Evolutionary conservation across 176 grass and related monocot genomes (phyloP), one percentile per base, ranked within the genome.

Genomic region (maize (Zea mays)): DNA sequence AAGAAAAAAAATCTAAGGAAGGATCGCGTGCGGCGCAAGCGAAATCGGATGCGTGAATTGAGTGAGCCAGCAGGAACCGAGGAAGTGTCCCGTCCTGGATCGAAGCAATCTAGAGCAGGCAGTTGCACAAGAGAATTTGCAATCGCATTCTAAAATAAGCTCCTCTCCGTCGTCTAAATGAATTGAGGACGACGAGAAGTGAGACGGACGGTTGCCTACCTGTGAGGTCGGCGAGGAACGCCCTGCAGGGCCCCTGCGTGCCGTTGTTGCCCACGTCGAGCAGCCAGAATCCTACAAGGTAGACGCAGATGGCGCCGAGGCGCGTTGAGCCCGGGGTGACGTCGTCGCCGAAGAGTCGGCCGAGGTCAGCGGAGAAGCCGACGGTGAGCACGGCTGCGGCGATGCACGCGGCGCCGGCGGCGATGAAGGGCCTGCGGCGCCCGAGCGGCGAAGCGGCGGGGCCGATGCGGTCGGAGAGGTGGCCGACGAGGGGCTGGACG

Each of bases 181-280:
- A 61, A 55, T 11, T 3, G 61, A 13, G 12, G 6, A 57, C 8
- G 17, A 10, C 34, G 39, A 48, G 11, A 6, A 4, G 3, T 1
- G 10, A 13, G 14, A 2, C 4, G 27, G 14, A 2, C 4, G 48
- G 7, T 15, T 0, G 41, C 20, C 8, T 10, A 59, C n/a, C 93
- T 10, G 94, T 89, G 86, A 97, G 94, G 82, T 93, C 94, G 3
- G 91, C 94, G 40, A 97, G 82, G 67, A 97, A 83, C 20, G 91
- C 94, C 3, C 91, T 73, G 88, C 91, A 91, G 2, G 91, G 91
- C 3, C 88, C 94, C 86, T 97, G 94, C 7, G 89, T 93, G 11
- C 84, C 78, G 87, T 91, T 97, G 87, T 91, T 97, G 2, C 91
- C 94, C 3, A 90, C 91, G n/a, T 92, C 91, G 8, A 97, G 85